Evolutionary conservation across 768 basidiomycete species (phyloP), one percentile per base, ranked within the genome.

Genomic region (Podaxis rugospora): DNA sequence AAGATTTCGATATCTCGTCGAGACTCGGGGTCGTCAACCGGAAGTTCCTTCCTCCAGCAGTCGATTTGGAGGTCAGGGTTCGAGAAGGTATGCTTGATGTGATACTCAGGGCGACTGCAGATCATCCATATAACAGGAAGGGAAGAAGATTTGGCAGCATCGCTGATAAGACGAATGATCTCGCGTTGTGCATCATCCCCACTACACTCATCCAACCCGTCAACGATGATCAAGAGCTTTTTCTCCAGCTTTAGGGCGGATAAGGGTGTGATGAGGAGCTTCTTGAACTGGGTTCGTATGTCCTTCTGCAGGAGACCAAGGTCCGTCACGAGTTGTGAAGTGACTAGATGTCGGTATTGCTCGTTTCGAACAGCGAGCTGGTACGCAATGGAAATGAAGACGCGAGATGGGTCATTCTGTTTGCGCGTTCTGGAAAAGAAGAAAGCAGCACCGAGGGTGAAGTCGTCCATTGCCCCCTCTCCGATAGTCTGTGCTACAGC

Each of bases 171-270:
- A 9, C 42, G 23, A 9, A 65, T 35, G 37, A 64, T 49, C 14
- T 64, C 51, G 13, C 42, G 35, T 27, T 67, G 64, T n/a, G 52
- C 36, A 2, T 58, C 18, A 21, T 55, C 51, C 3, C 57, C 63
- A 4, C 23, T 18, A 44, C 64, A 67, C n/a, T 67, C 66, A 47
- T 67, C 64, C 18, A 55, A 46, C 2, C 64, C 64, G 27, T 65
- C 64, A 14, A 65, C 49, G 28, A 59, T 54, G 49, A 65, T 54
- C 23, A 55, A 18, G 1, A 53, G 51, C 23, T 21, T 54, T 3
- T 58, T n/a, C 10, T 28, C 46, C 5, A 42, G 18, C 11, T 59
- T 40, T 14, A 47, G 37, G 4, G 4, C 14, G 1, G 37, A 28
- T 11, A 56, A 40, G 21, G 64, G 64, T n/a, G 49, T 36, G 35